A percentile compares a stretch with the other conserved stretches of the same genome.
Conservation (phyloP, 352 stramenopile species). For the Phytophthora brassicae region DNA sequence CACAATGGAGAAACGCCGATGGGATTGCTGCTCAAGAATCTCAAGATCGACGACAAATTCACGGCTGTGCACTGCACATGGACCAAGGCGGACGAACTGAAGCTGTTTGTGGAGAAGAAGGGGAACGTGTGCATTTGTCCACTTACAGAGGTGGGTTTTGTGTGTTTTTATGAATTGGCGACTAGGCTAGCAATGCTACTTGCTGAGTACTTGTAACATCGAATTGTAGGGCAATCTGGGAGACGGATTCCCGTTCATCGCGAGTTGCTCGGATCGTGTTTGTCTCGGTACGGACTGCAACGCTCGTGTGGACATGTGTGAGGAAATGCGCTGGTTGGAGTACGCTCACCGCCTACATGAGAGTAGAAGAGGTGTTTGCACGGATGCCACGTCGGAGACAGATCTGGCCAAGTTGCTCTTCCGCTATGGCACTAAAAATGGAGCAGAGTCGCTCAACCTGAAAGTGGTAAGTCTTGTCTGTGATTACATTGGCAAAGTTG, state of each 20-base stretch:
- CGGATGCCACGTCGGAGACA: slow-evolving; percentile 48
- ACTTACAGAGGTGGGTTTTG: slow-evolving; percentile 51
- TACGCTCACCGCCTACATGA: slow-evolving; percentile 71
- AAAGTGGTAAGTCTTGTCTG: slow-evolving; percentile 51
- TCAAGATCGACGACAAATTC: slow-evolving; percentile 73
- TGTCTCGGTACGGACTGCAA: slow-evolving; percentile 82
- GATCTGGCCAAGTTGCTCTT: slow-evolving; percentile 69
- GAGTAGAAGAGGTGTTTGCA: slow-evolving; percentile 66
- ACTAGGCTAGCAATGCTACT: neutral
- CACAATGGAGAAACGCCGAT: slow-evolving; percentile 63
- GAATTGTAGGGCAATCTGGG: slow-evolving; percentile 66
- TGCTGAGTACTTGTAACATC: no score
- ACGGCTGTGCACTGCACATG: slow-evolving; percentile 80
- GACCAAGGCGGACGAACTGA: slow-evolving; percentile 56
- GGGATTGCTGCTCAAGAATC: slow-evolving; percentile 61
- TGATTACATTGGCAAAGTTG: neutral
- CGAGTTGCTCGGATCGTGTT: slow-evolving; percentile 62
- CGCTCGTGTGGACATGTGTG: slow-evolving; percentile 78
- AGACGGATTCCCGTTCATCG: slow-evolving; percentile 70
- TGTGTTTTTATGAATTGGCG: neutral
- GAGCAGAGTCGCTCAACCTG: slow-evolving; percentile 67
- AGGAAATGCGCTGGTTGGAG: slow-evolving; percentile 84
- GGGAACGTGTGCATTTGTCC: slow-evolving; percentile 80
- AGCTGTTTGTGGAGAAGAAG: slow-evolving; percentile 57
- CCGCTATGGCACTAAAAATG: slow-evolving; percentile 67